Evolutionary conservation across 1,284 basidiomycete species (phyloP).

Genomic region (Malassezia obtusa): DNA sequence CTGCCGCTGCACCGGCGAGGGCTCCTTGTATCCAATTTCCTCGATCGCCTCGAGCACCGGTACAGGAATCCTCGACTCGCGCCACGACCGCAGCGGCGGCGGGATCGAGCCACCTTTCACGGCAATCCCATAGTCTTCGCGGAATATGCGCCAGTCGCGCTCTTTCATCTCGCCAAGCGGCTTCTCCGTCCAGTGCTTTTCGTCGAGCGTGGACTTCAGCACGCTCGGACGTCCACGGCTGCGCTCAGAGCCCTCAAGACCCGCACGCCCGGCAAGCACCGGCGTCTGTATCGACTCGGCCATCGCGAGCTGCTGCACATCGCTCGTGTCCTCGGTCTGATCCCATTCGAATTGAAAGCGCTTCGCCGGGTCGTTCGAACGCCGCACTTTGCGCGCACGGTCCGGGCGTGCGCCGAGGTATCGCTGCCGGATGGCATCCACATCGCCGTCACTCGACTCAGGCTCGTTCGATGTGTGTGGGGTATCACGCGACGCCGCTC

Average conservation of each 20-base stretch:
- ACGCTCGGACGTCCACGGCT: conserved; percentile 49
- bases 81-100: conserved; percentile 81
- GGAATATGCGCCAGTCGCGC: conserved; percentile 96
- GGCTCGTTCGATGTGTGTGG: too few species aligned
- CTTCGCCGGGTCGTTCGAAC: conserved; percentile 57
- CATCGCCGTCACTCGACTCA: background rate
- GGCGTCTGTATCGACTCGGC: conserved; percentile 1
- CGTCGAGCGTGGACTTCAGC: conserved; percentile 68
- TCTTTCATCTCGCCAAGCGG: conserved; percentile 86
- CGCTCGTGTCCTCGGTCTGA: conserved; percentile 38
- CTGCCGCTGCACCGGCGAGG: conserved; percentile 90
- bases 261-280: conserved; percentile 14
- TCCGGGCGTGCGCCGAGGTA: conserved; percentile 49
- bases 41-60: conserved; percentile 74
- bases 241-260: conserved; percentile 27
- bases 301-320: background rate
- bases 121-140: conserved; percentile 94
- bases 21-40: conserved; percentile 87
- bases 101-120: conserved; percentile 81
- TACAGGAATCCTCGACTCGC: conserved; percentile 71
- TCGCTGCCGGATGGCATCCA: conserved; percentile 22
- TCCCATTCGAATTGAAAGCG: conserved; percentile 98
- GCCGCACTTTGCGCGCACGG: conserved; percentile 76
- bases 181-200: conserved; percentile 92
- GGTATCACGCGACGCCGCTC: background rate